These are phyloP conservation scores for Colletotrichum musicola DNA, from an alignment of 2,329 filamentous ascomycete genomes.

Conservation along the genomic window DNA sequence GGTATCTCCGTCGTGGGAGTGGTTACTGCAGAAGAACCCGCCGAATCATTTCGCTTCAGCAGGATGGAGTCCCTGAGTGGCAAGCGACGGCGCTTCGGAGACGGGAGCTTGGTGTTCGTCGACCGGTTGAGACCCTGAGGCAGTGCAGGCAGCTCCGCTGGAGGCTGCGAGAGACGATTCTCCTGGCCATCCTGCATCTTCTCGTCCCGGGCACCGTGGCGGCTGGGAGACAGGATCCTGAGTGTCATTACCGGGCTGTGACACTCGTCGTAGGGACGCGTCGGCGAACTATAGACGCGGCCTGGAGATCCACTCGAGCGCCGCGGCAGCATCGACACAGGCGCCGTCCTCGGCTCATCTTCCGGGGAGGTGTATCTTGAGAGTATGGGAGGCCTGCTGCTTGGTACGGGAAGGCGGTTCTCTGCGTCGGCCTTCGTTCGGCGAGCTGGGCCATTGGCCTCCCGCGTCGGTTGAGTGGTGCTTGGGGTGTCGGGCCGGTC, in stretches of 20 bases:
- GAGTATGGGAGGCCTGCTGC: conserved; percentile 14
- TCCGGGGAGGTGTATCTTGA: conserved; percentile 28
- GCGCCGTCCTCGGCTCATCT: not conserved
- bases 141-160: not conserved
- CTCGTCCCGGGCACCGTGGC: not conserved
- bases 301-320: conserved; percentile 19
- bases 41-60: conserved; percentile 24
- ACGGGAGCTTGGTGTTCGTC: conserved; percentile 14
- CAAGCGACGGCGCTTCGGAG: conserved; percentile 22
- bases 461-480: not conserved
- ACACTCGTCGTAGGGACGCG: conserved; percentile 13
- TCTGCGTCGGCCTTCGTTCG: conserved; percentile 30
- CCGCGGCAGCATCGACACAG: not conserved
- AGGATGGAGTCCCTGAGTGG: conserved; percentile 32
- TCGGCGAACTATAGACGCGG: conserved; percentile 31
- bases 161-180: not conserved
- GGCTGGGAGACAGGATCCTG: conserved; percentile 26
- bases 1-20: not conserved
- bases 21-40: not conserved
- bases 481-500: not conserved
- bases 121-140: not conserved
- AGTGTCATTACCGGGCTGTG: conserved; percentile 34
- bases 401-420: conserved; percentile 2
- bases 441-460: conserved; percentile 1
- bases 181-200: conserved; percentile 20